Evolutionary conservation across 257 asterid genomes (phyloP).

Genomic region (Ajuga chamaepitys): DNA sequence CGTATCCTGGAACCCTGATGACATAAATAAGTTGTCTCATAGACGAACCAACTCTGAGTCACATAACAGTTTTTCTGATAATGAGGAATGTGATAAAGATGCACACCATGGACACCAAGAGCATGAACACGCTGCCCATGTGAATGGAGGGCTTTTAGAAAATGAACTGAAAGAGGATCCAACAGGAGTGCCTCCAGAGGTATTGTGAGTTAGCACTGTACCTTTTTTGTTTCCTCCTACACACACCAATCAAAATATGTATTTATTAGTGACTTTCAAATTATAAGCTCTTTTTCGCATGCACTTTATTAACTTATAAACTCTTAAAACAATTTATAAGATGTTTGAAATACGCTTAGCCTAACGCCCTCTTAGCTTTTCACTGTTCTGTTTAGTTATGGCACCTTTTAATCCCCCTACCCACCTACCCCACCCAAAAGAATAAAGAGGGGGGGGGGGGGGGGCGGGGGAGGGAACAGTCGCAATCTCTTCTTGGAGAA

Average conservation of each 20-base stretch:
- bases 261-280: too few species aligned
- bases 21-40: slow-evolving; percentile 44
- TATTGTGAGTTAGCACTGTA: slow-evolving; percentile 19
- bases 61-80: slow-evolving; percentile 53
- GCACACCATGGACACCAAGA: slow-evolving; percentile 39
- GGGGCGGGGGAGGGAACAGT: too few species aligned
- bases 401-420: too few species aligned
- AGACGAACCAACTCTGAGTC: slow-evolving; percentile 45
- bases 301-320: too few species aligned
- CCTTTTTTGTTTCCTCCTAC: background rate
- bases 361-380: too few species aligned
- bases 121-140: slow-evolving; percentile 32
- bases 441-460: too few species aligned
- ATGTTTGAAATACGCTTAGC: too few species aligned
- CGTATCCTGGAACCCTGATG: slow-evolving; percentile 59
- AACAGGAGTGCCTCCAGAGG: slow-evolving; percentile 84
- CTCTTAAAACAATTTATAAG: too few species aligned
- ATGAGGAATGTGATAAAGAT: slow-evolving; percentile 66
- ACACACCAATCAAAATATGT: too few species aligned
- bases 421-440: too few species aligned
- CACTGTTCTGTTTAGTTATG: too few species aligned
- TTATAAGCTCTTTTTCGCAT: background rate
- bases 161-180: slow-evolving; percentile 61
- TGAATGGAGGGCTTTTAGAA: slow-evolving; percentile 58
- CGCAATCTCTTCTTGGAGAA: too few species aligned